Evolutionary conservation across 768 basidiomycete genomes (phyloP).

Genomic region (Thelephora ganbajun): DNA sequence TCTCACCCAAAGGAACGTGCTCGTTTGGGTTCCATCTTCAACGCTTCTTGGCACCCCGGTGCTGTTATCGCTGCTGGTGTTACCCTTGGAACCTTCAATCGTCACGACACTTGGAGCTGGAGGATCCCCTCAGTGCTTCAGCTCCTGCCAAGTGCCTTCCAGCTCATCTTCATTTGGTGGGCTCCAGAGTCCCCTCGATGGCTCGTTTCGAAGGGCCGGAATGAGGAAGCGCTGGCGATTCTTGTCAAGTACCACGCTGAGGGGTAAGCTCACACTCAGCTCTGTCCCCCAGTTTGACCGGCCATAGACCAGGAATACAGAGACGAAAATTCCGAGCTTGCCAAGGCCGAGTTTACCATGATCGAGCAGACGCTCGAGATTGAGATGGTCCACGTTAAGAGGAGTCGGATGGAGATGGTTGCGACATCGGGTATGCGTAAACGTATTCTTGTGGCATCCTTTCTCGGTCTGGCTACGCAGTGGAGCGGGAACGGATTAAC

Average conservation of each 20-base stretch:
- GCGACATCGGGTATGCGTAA: conserved; percentile 26
- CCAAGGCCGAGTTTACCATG: too few relatives aligned
- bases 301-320: neutral
- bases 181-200: too few relatives aligned
- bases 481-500: conserved; percentile 54
- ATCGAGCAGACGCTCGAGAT: conserved; percentile 41
- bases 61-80: conserved; percentile 44
- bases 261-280: conserved; percentile 30
- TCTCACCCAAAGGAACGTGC: conserved; percentile 61
- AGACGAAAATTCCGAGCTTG: too few relatives aligned
- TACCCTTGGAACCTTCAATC: conserved; percentile 51
- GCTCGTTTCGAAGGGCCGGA: too few relatives aligned
- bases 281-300: neutral
- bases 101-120: conserved; percentile 50
- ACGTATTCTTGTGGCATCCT: conserved; percentile 31
- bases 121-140: conserved; percentile 56
- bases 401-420: conserved; percentile 33
- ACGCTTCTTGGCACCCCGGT: conserved; percentile 49
- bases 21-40: conserved; percentile 47
- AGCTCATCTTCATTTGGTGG: conserved; percentile 38
- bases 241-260: conserved; percentile 51
- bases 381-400: conserved; percentile 31
- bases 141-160: conserved; percentile 35
- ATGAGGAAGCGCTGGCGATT: too few relatives aligned
- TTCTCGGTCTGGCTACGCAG: conserved; percentile 44